Evolutionary conservation across 208 protist species (phyloP), one percentile per base, ranked within the genome.

Genomic region (Wallacemonas rigidus): DNA sequence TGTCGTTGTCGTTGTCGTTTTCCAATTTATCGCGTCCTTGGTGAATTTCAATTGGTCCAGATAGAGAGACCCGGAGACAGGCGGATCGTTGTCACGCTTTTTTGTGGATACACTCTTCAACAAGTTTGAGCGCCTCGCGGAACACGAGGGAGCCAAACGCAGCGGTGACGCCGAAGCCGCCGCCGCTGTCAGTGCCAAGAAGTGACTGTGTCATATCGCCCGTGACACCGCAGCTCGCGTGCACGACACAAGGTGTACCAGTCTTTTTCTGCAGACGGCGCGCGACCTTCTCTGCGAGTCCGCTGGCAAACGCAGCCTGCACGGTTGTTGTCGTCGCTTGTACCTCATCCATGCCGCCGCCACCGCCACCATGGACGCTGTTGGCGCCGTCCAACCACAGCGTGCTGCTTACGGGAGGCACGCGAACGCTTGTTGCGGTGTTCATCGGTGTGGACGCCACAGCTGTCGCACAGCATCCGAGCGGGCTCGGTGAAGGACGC

Each of bases 111-210:
- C 36, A 15, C 45, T 69, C 41, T 26, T 61, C 3, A 0, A 87
- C 7, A 48, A 79, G 12, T 17, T 12, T 39, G 2, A 82, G 45
- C 0, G 69, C 67, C 36, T 85, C 75, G 2, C 62, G 64, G 44
- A 88, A 89, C 14, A 93, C 76, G 2, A 79, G 56, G 0, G 70
- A 63, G 15, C 83, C 77, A 77, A 93, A 93, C 26, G 76, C 74
- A 58, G 68, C 72, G n/a, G 88, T 83, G 43, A 78, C 76, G n/a
- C 65, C 76, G 45, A 85, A 83, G 1, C 80, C 71, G 35, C 74
- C 74, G 2, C 81, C 83, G n/a, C 81, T 71, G 4, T 82, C 80
- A 12, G 79, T 87, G 64, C 87, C 87, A 17, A 90, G 75, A 72
- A 90, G 55, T 38, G 78, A 41, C 17, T 69, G 26, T 39, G 67